These are phyloP conservation scores for Blastocystis sp. DNA, from an alignment of 352 stramenopile genomes.

Conservation along the genomic window DNA sequence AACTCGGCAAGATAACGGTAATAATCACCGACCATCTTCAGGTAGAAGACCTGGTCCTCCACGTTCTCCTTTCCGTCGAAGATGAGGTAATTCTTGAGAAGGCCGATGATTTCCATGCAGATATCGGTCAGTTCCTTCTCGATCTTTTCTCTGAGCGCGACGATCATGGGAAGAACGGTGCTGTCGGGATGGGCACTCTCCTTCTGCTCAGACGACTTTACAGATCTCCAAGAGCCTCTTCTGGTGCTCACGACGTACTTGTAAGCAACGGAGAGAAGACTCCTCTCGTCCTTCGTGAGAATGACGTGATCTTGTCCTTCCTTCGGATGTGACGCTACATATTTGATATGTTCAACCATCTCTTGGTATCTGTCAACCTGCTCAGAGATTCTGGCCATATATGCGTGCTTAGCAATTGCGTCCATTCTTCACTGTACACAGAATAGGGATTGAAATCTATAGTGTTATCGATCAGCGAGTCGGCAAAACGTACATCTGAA, in stretches of 20 bases:
- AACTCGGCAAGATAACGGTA: slow-evolving; percentile 98
- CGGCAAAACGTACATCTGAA: too few species aligned
- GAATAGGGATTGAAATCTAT: background rate
- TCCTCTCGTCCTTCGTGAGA: slow-evolving; percentile 69
- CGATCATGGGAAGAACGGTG: slow-evolving; percentile 59
- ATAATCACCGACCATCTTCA: slow-evolving; percentile 99
- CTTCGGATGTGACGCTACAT: slow-evolving; percentile 88
- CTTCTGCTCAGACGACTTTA: slow-evolving; percentile 48
- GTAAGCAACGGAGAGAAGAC: slow-evolving; percentile 81
- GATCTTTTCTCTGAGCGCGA: slow-evolving; percentile 77
- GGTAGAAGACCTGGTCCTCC: slow-evolving; percentile 99
- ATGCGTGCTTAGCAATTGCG: slow-evolving; percentile 77
- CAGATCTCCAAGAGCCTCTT: slow-evolving; percentile 91
- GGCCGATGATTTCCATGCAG: slow-evolving; percentile 94
- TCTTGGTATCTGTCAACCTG: slow-evolving; percentile 89
- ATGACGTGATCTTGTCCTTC: slow-evolving; percentile 64
- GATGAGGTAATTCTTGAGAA: slow-evolving; percentile 97
- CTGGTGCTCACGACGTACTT: slow-evolving; percentile 98
- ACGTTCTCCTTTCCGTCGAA: slow-evolving; percentile 84
- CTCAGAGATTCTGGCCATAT: slow-evolving; percentile 88
- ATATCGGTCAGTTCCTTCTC: slow-evolving; percentile 93
- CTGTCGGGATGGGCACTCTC: slow-evolving; percentile 40
- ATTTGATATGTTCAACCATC: slow-evolving; percentile 95
- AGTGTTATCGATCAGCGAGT: background rate
- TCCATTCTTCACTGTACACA: slow-evolving; percentile 68